phyloP scores from a whole-genome alignment of 257 asterid genomes.

The Solanum ossicruentum region DNA sequence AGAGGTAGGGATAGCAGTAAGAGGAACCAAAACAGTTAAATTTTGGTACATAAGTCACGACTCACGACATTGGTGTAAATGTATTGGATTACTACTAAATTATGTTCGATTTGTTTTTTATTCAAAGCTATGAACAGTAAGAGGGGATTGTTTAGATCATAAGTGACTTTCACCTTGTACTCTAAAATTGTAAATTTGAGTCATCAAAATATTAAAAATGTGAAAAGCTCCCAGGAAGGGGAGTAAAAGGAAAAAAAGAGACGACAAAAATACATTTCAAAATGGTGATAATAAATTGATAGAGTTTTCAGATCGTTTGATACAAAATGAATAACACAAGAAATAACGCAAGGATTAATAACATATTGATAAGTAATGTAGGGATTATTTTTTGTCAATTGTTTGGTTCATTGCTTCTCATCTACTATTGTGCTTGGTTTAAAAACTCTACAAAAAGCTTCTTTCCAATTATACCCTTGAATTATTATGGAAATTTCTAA shows the following conservation, averaged over 20 bases:
- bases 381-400: too few relatives aligned
- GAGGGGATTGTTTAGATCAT: background rate
- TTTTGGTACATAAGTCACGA: background rate
- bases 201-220: background rate
- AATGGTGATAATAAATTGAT: background rate
- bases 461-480: too few relatives aligned
- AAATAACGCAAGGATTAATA: too few relatives aligned
- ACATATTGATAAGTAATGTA: too few relatives aligned
- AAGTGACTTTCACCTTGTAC: background rate
- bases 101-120: background rate
- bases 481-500: too few relatives aligned
- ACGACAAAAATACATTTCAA: background rate
- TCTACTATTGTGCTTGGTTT: too few relatives aligned
- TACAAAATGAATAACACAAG: too few relatives aligned
- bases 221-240: background rate
- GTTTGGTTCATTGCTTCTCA: too few relatives aligned
- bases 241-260: background rate
- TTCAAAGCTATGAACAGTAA: background rate
- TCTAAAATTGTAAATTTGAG: background rate
- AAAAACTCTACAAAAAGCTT: too few relatives aligned
- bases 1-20: background rate
- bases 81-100: background rate
- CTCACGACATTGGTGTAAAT: background rate
- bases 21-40: background rate
- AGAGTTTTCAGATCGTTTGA: too few relatives aligned